These are phyloP conservation scores for Albifimbria verrucaria DNA, from an alignment of 2,329 filamentous ascomycete genomes.

Conservation along the genomic window DNA sequence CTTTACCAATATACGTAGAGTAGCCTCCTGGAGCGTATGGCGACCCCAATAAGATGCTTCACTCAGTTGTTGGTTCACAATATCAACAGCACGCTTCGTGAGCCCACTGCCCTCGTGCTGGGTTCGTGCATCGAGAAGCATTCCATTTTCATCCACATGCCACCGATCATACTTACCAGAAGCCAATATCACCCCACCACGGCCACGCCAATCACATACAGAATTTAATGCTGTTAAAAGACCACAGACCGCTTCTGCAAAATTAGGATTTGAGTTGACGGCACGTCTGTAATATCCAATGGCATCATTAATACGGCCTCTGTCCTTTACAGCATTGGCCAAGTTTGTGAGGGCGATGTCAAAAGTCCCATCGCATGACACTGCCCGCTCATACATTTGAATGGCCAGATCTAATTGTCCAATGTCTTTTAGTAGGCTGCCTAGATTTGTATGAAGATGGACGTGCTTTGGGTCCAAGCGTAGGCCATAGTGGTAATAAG, in stretches of 20 bases:
- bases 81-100: conserved; percentile 85
- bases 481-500: conserved; percentile 94
- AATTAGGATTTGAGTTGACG: conserved; percentile 87
- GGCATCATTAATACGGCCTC: conserved; percentile 86
- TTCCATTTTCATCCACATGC: conserved; percentile 85
- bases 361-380: conserved; percentile 87
- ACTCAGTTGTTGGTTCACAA: conserved; percentile 81
- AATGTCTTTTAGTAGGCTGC: conserved; percentile 92
- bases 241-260: conserved; percentile 95
- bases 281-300: conserved; percentile 90
- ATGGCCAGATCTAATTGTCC: conserved; percentile 90
- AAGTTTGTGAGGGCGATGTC: conserved; percentile 96
- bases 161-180: conserved; percentile 77
- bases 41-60: conserved; percentile 86
- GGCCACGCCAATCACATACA: conserved; percentile 89
- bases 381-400: conserved; percentile 94
- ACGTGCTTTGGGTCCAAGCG: conserved; percentile 84
- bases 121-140: conserved; percentile 70
- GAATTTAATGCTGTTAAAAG: conserved; percentile 94
- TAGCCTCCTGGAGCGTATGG: conserved; percentile 59
- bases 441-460: conserved; percentile 94
- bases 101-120: conserved; percentile 68
- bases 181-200: conserved; percentile 79
- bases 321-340: conserved; percentile 96
- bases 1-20: conserved; percentile 47